These are phyloP conservation scores for Penicillium angulare DNA, from an alignment of 495 filamentous ascomycete species.

Conservation along the genomic window DNA sequence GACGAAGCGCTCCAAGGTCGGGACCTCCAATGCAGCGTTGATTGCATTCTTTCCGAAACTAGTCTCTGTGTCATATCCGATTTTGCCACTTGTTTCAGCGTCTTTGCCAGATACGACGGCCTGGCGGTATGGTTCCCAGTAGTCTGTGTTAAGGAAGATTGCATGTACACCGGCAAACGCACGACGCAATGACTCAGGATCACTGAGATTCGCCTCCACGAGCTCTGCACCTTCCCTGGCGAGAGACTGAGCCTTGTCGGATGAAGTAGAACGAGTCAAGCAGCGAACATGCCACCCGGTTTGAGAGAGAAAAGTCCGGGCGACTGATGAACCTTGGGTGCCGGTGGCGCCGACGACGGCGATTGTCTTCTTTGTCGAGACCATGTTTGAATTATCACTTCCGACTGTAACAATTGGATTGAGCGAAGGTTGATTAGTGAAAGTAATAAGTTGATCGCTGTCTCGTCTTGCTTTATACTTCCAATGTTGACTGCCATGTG, in stretches of 20 bases:
- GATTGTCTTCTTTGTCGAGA: constrained; percentile 19
- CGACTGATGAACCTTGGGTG: constrained; percentile 52
- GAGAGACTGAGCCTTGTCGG: constrained; percentile 38
- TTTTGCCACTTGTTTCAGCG: constrained; percentile 28
- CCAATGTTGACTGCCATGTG: too few relatives aligned
- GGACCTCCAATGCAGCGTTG: constrained; percentile 43
- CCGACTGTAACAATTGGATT: too few relatives aligned
- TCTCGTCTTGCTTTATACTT: background rate
- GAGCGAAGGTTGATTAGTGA: background rate
- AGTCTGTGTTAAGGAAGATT: constrained; percentile 57
- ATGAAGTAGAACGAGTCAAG: constrained; percentile 42
- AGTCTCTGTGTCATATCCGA: constrained; percentile 48
- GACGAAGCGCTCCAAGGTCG: constrained; percentile 47
- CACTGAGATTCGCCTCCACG: constrained; percentile 44
- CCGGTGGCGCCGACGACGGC: constrained; percentile 32
- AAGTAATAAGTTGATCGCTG: background rate
- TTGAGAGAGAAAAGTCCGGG: constrained; percentile 31
- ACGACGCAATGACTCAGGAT: constrained; percentile 34
- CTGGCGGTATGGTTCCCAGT: constrained; percentile 33
- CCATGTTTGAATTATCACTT: background rate
- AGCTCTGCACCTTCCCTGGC: constrained; percentile 45
- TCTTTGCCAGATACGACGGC: constrained; percentile 9
- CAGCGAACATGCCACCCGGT: constrained; percentile 41
- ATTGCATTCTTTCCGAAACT: constrained; percentile 48
- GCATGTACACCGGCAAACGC: constrained; percentile 48